Evolutionary conservation across 176 grass and related monocot species (phyloP).

Genomic region (Chrysopogon serrulatus): DNA sequence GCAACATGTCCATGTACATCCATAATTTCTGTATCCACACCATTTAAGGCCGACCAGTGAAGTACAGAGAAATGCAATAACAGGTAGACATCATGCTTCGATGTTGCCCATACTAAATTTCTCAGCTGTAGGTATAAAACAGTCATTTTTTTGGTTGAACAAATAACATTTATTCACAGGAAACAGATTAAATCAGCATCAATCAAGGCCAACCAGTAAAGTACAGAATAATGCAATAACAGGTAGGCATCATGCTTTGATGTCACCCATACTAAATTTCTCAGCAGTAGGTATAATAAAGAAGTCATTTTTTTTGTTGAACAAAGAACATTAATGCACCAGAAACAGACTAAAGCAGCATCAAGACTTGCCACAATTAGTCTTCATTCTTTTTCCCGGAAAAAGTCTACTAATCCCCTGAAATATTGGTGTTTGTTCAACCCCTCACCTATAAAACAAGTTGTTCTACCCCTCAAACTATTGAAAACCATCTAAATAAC

Average conservation of each 20-base stretch:
- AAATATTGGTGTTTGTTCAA: neutral
- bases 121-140: slow-evolving; percentile 21
- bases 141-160: neutral
- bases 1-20: slow-evolving; percentile 20
- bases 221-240: slow-evolving; percentile 8
- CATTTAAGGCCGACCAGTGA: slow-evolving; percentile 28
- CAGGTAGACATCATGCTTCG: slow-evolving; percentile 31
- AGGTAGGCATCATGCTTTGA: slow-evolving; percentile 22
- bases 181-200: neutral
- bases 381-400: neutral
- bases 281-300: slow-evolving; percentile 13
- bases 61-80: slow-evolving; percentile 18
- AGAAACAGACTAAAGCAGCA: neutral
- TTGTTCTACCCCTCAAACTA: neutral
- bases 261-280: slow-evolving; percentile 30
- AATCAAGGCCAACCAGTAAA: slow-evolving; percentile 19
- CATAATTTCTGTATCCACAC: slow-evolving; percentile 4
- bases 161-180: neutral
- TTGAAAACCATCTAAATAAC: neutral
- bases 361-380: neutral
- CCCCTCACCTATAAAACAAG: neutral
- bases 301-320: neutral
- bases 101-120: slow-evolving; percentile 37
- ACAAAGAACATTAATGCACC: neutral
- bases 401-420: neutral